These are phyloP conservation scores for Euphorbia celastroides DNA, from an alignment of 441 rosid genomes.

Conservation along the genomic window DNA sequence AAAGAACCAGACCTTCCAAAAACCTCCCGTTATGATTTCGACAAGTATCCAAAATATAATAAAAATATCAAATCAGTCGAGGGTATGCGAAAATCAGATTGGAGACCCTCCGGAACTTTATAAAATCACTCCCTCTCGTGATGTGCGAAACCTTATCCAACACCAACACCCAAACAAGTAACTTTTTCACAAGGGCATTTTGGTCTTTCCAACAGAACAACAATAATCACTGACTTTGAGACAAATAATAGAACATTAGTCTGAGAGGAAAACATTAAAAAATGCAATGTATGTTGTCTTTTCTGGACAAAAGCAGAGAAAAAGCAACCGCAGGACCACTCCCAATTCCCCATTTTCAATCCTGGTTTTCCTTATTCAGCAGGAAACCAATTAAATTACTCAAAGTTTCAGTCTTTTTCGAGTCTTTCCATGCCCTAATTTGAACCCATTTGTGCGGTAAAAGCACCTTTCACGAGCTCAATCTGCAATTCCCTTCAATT, in stretches of 20 bases:
- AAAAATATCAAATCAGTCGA: too few relatives aligned
- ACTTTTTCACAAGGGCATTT: neutral
- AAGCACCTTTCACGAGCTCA: slow-evolving; percentile 35
- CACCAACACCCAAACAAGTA: neutral
- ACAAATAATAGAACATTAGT: slow-evolving; percentile 2
- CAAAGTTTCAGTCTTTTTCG: neutral
- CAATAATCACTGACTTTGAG: slow-evolving; percentile 15
- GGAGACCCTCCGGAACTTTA: too few relatives aligned
- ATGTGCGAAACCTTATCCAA: slow-evolving; percentile 23
- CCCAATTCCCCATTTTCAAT: neutral
- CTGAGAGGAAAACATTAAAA: neutral
- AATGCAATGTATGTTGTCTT: neutral
- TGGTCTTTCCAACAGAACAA: neutral
- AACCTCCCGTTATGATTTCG: too few relatives aligned
- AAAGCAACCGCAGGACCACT: neutral
- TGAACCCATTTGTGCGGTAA: too few relatives aligned
- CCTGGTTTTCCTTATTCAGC: slow-evolving; percentile 2
- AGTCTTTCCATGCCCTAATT: neutral
- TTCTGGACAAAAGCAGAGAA: neutral
- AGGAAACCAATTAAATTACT: neutral
- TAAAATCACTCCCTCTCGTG: slow-evolving; percentile 13
- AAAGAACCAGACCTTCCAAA: too few relatives aligned
- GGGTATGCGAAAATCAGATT: too few relatives aligned
- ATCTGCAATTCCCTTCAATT: slow-evolving; percentile 14
- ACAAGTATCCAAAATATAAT: too few relatives aligned